Evolutionary conservation across 169 alveolate species (phyloP), one percentile per base, ranked within the genome.

Genomic region (Plasmodium reichenowi): DNA sequence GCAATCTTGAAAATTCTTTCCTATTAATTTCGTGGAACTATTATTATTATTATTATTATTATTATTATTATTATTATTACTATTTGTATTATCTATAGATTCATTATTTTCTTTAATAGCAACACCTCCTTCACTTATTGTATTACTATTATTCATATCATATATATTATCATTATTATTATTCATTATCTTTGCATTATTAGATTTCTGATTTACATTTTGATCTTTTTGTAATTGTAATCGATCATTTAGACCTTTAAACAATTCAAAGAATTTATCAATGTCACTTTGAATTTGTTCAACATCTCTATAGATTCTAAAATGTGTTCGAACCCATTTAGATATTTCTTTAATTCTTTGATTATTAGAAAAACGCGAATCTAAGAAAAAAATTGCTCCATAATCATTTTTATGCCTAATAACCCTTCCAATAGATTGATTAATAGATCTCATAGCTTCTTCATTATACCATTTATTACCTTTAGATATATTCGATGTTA

Each of bases 351-450:
- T 89, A 52, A 89, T 89, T 38, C 97, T 92, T 43, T 95, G 93
- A 64, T 88, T 66, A 38, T 89, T 75, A 26, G 89, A 76, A 92
- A 93, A 98, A 64, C 99, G 93, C 71, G 94, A 93, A 89, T 98
- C 99, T 26, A 96, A 92, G 56, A 97, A 94, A 29, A 97, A 74
- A 45, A 98, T 94, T 17, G 94, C 92, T 43, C 99, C 99, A 88
- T 96, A 98, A 88, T 98, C 99, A 71, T 96, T 78, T 60, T 88
- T 93, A 93, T 98, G 99, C 72, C 99, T 94, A 26, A 98, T 96
- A 26, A 97, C 98, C 88, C 99, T 95, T 22, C 99, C 99, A 17
- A 98, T 93, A 2, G 99, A 98, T 90, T 98, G 98, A 93, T 98
- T 98, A 26, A 96, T 97, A 13, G 99, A 98, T 88, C 99, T 93